Percentiles rank a stretch among this genome's conserved stretches.
These are phyloP conservation scores for Cucumis melo DNA, from an alignment of 306 rosid species.

Conservation along the genomic window DNA sequence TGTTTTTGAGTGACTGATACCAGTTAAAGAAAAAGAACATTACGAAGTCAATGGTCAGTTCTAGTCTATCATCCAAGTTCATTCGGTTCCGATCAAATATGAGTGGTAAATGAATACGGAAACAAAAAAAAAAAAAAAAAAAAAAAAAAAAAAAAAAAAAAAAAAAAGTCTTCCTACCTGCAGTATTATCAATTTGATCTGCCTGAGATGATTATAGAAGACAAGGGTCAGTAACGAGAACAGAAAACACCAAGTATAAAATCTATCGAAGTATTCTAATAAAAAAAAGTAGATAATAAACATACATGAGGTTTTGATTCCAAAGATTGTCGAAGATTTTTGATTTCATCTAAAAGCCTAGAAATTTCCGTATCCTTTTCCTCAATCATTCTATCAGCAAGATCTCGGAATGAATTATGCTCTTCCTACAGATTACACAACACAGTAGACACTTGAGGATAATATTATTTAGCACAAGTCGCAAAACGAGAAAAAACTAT, in stretches of 20 bases:
- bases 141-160: slow-evolving; percentile 5
- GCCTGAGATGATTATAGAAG: slow-evolving; percentile 40
- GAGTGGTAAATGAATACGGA: not conserved
- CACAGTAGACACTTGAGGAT: slow-evolving; percentile 13
- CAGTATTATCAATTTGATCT: slow-evolving; percentile 28
- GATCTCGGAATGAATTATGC: slow-evolving; percentile 74
- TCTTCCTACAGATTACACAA: slow-evolving; percentile 50
- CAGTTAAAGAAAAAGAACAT: slow-evolving; percentile 18
- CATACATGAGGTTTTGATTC: slow-evolving; percentile 60
- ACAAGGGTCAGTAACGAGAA: not conserved
- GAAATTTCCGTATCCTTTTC: slow-evolving; percentile 86
- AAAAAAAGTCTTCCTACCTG: slow-evolving; percentile 39
- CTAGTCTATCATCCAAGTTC: slow-evolving; percentile 7
- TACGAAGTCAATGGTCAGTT: slow-evolving; percentile 7
- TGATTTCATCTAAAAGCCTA: slow-evolving; percentile 64
- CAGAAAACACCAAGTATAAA: not conserved
- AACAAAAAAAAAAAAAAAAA: too few species aligned
- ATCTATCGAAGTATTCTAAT: not conserved
- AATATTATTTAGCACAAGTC: not conserved
- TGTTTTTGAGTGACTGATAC: slow-evolving; percentile 51
- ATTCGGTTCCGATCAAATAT: not conserved
- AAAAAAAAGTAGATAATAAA: slow-evolving; percentile 12
- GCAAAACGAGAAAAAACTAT: slow-evolving; percentile 7
- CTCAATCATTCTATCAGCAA: slow-evolving; percentile 85
- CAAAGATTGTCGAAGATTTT: slow-evolving; percentile 58